These are phyloP conservation scores for Cercospora sp. DNA, from an alignment of 2,329 filamentous ascomycete genomes.

Conservation along the genomic window DNA sequence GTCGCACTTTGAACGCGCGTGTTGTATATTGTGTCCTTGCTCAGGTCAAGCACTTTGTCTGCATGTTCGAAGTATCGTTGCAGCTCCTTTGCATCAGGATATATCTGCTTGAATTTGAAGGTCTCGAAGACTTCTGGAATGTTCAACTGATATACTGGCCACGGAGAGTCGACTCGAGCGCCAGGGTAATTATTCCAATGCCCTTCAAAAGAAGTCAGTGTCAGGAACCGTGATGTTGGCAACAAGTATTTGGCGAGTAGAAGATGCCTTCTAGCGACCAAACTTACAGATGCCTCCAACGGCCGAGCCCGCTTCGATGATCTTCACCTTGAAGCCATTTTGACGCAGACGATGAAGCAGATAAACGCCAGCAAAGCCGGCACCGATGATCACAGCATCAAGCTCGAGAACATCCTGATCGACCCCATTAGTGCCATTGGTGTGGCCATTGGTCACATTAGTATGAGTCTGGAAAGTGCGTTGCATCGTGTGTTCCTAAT, in stretches of 20 bases:
- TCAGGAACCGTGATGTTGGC: background rate
- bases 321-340: slow-evolving; percentile 36
- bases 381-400: slow-evolving; percentile 39
- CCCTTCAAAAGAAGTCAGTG: slow-evolving; percentile 31
- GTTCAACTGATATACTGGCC: slow-evolving; percentile 51
- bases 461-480: background rate
- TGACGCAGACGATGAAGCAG: slow-evolving; percentile 39
- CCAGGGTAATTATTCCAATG: slow-evolving; percentile 45
- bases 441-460: background rate
- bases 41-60: slow-evolving; percentile 57
- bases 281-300: slow-evolving; percentile 33
- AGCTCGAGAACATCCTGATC: slow-evolving; percentile 4
- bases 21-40: slow-evolving; percentile 59
- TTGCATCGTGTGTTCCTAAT: slow-evolving; percentile 2
- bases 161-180: slow-evolving; percentile 49
- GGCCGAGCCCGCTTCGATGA: slow-evolving; percentile 39
- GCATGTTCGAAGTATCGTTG: slow-evolving; percentile 61
- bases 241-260: background rate
- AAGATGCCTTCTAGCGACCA: background rate
- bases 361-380: slow-evolving; percentile 46
- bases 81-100: slow-evolving; percentile 45
- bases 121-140: slow-evolving; percentile 49
- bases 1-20: slow-evolving; percentile 55
- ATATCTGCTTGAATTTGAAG: slow-evolving; percentile 53
- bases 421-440: slow-evolving; percentile 2